Evolutionary conservation across 169 alveolate species (phyloP), one percentile per base, ranked within the genome.

Genomic region (Theileria annulata): DNA sequence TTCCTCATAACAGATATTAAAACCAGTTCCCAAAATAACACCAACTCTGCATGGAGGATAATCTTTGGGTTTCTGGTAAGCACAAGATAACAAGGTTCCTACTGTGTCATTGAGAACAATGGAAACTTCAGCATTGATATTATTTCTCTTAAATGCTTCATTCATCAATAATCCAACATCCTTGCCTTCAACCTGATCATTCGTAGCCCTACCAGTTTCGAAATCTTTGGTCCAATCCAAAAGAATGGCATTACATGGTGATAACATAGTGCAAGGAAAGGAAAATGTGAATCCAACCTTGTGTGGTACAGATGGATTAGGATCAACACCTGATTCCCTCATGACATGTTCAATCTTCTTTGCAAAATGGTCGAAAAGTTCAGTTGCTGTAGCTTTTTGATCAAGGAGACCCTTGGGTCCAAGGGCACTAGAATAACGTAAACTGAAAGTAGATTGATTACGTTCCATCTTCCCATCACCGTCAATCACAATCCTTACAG

Each of bases 201-300:
- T 71, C 9, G 97, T 94, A 73, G 86, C 94, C 63, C 96, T 87
- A 13, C 97, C 97, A 15, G 97, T 94, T 70, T 94, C 97, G 74
- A 94, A 94, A 15, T 93, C 97, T 80, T 94, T 94, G n/a, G 97
- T 94, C 97, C 97, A 94, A 75, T 88, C 93, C 54, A 93, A 76
- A 37, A 94, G 79, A 31, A 87, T 78, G 48, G 96, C 91, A 71
- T 77, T 75, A 58, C 79, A 80, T 59, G 86, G 71, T 19, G 95
- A 87, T 42, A 85, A 88, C 76, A 88, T 86, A 3, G 91, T 86
- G 77, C 95, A 93, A 2, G 96, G 96, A 74, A 92, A 93, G 23
- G 96, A 92, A 79, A 92, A 93, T 9, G 96, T 93, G 74, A 93
- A 93, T 17, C 96, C 96, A 47, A 91, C 88, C 19, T 77, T 63